Evolutionary conservation across 2,329 filamentous ascomycete genomes (phyloP).

Genomic region (Exophiala alcalophila): DNA sequence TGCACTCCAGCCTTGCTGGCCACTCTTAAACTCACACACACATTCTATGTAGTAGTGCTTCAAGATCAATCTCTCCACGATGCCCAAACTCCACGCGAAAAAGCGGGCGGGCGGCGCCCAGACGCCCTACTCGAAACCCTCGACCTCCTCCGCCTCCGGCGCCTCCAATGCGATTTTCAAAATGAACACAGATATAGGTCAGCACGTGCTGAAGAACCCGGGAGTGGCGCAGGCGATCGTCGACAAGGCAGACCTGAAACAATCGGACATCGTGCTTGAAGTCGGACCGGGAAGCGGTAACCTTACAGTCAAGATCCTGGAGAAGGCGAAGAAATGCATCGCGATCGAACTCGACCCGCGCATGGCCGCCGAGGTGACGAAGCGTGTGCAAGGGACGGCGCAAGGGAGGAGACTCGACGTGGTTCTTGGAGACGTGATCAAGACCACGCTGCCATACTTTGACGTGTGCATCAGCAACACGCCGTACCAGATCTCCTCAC

Average conservation of each 20-base stretch:
- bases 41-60: too few species aligned
- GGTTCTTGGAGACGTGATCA: slow-evolving; percentile 88
- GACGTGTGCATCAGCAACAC: slow-evolving; percentile 83
- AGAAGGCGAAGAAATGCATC: slow-evolving; percentile 78
- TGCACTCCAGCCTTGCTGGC: neutral
- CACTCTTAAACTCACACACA: too few species aligned
- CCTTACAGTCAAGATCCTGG: slow-evolving; percentile 82
- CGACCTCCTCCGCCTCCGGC: slow-evolving; percentile 50
- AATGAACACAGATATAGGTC: slow-evolving; percentile 88
- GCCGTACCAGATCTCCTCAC: slow-evolving; percentile 78
- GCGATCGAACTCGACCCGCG: slow-evolving; percentile 91
- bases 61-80: too few species aligned
- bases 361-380: slow-evolving; percentile 93
- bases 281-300: slow-evolving; percentile 89
- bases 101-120: slow-evolving; percentile 50
- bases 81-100: slow-evolving; percentile 54
- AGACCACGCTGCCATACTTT: slow-evolving; percentile 74
- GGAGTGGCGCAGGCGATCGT: slow-evolving; percentile 80
- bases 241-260: slow-evolving; percentile 83
- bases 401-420: slow-evolving; percentile 81
- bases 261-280: slow-evolving; percentile 85
- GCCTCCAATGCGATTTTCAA: slow-evolving; percentile 83
- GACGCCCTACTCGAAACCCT: slow-evolving; percentile 40
- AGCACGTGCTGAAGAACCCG: slow-evolving; percentile 91
- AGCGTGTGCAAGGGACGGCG: slow-evolving; percentile 87